Conservation (phyloP, 306 rosid species). For the Begonia peltatifolia region DNA sequence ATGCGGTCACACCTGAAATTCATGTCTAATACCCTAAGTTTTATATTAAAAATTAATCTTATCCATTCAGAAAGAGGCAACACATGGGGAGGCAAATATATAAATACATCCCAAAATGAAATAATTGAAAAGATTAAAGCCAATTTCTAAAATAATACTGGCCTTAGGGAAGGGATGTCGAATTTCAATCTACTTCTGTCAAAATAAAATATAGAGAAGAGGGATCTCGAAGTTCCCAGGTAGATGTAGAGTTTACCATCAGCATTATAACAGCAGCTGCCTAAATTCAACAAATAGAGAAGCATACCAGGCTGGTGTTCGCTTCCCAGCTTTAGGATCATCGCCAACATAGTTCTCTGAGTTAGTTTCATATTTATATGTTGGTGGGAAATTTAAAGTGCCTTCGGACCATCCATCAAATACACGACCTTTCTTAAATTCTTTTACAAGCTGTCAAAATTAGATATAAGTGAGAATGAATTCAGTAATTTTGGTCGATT, state of each 20-base stretch:
- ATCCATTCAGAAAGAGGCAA: too few relatives aligned
- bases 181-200: too few relatives aligned
- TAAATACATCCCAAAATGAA: too few relatives aligned
- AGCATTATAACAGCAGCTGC: too few relatives aligned
- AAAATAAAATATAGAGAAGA: too few relatives aligned
- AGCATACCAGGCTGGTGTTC: conserved; percentile 87
- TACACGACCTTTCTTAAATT: conserved; percentile 45
- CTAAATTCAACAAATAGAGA: conserved; percentile 4
- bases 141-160: too few relatives aligned
- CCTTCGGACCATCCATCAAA: conserved; percentile 98
- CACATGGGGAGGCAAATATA: too few relatives aligned
- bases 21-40: neutral
- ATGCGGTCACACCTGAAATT: conserved; percentile 87
- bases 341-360: conserved; percentile 74
- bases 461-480: conserved; percentile 16
- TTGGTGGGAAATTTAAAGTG: conserved; percentile 61
- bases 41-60: conserved; percentile 3
- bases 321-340: conserved; percentile 62
- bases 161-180: too few relatives aligned
- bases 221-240: too few relatives aligned
- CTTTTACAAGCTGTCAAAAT: conserved; percentile 53
- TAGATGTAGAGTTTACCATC: too few relatives aligned
- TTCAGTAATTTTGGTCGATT: neutral
- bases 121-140: too few relatives aligned
- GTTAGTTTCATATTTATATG: conserved; percentile 73